These are phyloP conservation scores for Hippophae tibetana DNA, from an alignment of 306 rosid species.

Conservation along the genomic window DNA sequence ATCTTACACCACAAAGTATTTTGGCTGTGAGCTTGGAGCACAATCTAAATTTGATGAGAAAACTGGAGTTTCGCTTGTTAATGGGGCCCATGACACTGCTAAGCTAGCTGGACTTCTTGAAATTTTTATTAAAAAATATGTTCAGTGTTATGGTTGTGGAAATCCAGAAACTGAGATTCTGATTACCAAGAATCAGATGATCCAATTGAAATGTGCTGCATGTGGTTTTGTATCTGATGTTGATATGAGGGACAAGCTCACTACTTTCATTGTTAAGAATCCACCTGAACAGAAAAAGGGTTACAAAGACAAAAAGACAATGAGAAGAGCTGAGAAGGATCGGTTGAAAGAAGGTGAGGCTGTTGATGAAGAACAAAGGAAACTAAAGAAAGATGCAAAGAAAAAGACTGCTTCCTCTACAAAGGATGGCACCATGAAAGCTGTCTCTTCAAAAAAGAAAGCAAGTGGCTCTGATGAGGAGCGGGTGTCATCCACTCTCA, in stretches of 20 bases:
- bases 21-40: constrained; percentile 27
- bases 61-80: constrained; percentile 52
- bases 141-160: constrained; percentile 60
- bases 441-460: constrained; percentile 41
- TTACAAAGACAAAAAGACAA: constrained; percentile 52
- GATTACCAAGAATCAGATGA: constrained; percentile 54
- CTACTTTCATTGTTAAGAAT: constrained; percentile 54
- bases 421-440: constrained; percentile 31
- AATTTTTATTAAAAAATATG: constrained; percentile 49
- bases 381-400: constrained; percentile 46
- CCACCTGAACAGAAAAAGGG: constrained; percentile 59
- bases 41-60: constrained; percentile 59
- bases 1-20: constrained; percentile 54
- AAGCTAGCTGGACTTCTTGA: constrained; percentile 69
- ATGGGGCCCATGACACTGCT: constrained; percentile 62
- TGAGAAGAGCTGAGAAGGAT: constrained; percentile 71
- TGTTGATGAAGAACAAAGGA: constrained; percentile 53
- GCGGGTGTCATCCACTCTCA: constrained; percentile 28
- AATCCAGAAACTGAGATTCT: constrained; percentile 59
- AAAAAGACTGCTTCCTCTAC: constrained; percentile 36
- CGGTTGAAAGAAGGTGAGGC: constrained; percentile 55
- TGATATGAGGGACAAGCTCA: constrained; percentile 68
- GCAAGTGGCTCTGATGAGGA: constrained; percentile 55
- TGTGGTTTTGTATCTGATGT: constrained; percentile 65
- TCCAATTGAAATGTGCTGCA: constrained; percentile 62